Evolutionary conservation across 768 basidiomycete species (phyloP).

Genomic region (Sutorius australiensis): DNA sequence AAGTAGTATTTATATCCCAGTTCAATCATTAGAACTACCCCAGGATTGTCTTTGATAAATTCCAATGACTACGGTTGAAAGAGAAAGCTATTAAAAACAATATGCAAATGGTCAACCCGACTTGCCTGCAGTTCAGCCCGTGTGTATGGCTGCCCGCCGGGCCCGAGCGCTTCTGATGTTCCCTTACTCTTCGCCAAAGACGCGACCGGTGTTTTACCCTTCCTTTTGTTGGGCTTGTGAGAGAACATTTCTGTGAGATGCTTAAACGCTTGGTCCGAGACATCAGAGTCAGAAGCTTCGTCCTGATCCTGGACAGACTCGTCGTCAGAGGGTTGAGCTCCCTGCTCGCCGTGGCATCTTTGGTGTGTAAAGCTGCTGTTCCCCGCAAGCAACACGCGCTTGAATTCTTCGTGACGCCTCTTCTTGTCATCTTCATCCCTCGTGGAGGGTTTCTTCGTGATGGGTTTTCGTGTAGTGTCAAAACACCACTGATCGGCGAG

Average conservation of each 20-base stretch:
- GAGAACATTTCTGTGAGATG: conserved; percentile 48
- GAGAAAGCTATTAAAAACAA: neutral
- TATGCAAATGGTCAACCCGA: neutral
- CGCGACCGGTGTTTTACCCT: conserved; percentile 33
- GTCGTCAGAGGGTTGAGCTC: conserved; percentile 17
- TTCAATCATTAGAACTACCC: conserved; percentile 71
- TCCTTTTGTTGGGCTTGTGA: conserved; percentile 32
- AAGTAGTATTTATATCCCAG: conserved; percentile 84
- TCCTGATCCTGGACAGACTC: conserved; percentile 26
- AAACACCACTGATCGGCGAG: conserved; percentile 45
- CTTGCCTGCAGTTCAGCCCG: conserved; percentile 70
- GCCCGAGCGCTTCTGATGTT: conserved; percentile 47
- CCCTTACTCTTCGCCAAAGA: conserved; percentile 31
- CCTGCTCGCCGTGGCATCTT: conserved; percentile 7
- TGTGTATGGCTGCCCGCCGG: conserved; percentile 69
- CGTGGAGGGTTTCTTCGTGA: neutral
- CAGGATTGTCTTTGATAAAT: conserved; percentile 63
- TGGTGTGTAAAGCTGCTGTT: conserved; percentile 37
- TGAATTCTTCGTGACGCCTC: conserved; percentile 46
- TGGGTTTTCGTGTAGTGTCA: conserved; percentile 22
- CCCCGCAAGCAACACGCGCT: conserved; percentile 48
- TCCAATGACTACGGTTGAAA: conserved; percentile 32
- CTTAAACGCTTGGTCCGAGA: conserved; percentile 45
- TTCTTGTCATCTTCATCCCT: conserved; percentile 43
- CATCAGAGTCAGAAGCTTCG: conserved; percentile 33